Evolutionary conservation across 495 filamentous ascomycete genomes (phyloP).

Genomic region (Lepidopterella palustris): DNA sequence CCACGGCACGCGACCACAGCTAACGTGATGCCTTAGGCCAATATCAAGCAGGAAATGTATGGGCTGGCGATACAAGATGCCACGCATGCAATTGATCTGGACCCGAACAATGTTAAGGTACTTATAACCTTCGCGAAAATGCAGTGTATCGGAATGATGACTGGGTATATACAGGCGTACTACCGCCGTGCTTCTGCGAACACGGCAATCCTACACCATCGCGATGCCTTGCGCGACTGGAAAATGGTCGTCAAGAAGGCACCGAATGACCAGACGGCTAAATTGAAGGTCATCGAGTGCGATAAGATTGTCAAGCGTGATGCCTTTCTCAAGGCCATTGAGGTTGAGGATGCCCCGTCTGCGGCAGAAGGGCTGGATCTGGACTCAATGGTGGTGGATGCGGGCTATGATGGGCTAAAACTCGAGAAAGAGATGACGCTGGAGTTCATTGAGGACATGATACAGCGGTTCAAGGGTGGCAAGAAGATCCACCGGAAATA

Average conservation of each 20-base stretch:
- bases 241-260: conserved; percentile 81
- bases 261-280: conserved; percentile 82
- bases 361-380: conserved; percentile 87
- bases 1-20: conserved; percentile 9
- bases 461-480: conserved; percentile 86
- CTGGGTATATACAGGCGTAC: conserved; percentile 59
- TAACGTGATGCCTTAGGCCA: conserved; percentile 49
- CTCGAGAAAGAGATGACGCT: conserved; percentile 83
- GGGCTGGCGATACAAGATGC: conserved; percentile 90
- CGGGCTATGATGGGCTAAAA: conserved; percentile 74
- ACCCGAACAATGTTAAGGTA: conserved; percentile 83
- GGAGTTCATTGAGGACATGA: conserved; percentile 96
- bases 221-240: conserved; percentile 86
- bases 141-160: neutral
- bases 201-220: conserved; percentile 79
- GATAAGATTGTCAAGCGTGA: conserved; percentile 85
- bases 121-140: conserved; percentile 42
- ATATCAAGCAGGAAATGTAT: conserved; percentile 93
- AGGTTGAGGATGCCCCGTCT: conserved; percentile 82
- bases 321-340: conserved; percentile 91
- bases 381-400: conserved; percentile 74
- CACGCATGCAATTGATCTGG: conserved; percentile 85
- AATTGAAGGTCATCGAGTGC: conserved; percentile 80
- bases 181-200: conserved; percentile 89
- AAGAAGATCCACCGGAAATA: conserved; percentile 96